phyloP scores from a whole-genome alignment of 2,329 filamentous ascomycete genomes.

The Kalmusia sp. region DNA sequence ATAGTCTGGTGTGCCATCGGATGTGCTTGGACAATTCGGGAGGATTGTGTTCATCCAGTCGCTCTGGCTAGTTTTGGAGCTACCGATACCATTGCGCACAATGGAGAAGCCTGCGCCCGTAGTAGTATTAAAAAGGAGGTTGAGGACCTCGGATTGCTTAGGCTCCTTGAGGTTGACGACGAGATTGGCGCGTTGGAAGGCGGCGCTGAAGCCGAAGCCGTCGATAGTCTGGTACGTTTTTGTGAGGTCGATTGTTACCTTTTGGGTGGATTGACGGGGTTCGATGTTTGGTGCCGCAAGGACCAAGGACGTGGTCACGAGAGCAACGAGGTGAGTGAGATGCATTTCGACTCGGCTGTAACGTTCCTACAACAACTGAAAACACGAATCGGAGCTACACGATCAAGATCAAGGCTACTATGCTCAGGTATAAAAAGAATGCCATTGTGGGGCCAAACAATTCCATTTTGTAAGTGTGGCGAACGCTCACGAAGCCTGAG shows the following conservation, averaged over 20 bases:
- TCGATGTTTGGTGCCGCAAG: slow-evolving; percentile 22
- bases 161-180: slow-evolving; percentile 50
- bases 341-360: slow-evolving; percentile 3
- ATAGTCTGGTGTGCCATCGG: slow-evolving; percentile 28
- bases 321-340: slow-evolving; percentile 15
- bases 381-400: neutral
- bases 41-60: slow-evolving; percentile 46
- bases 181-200: slow-evolving; percentile 56
- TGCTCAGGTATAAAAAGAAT: neutral
- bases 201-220: slow-evolving; percentile 55
- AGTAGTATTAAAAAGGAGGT: slow-evolving; percentile 56
- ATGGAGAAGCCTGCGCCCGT: slow-evolving; percentile 55
- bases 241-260: slow-evolving; percentile 50
- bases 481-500: neutral
- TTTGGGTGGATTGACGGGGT: slow-evolving; percentile 26
- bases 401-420: neutral
- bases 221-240: slow-evolving; percentile 56
- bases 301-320: slow-evolving; percentile 19
- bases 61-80: slow-evolving; percentile 48
- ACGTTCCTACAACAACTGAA: neutral
- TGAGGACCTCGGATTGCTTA: slow-evolving; percentile 51
- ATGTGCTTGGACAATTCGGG: slow-evolving; percentile 27
- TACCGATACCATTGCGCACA: slow-evolving; percentile 56
- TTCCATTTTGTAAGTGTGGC: slow-evolving; percentile 1
- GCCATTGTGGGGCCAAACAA: slow-evolving; percentile 6